Percentiles rank a stretch among this genome's conserved stretches.
phyloP scores from a whole-genome alignment of 805 yeast species.

The Scheffersomyces spartinae region DNA sequence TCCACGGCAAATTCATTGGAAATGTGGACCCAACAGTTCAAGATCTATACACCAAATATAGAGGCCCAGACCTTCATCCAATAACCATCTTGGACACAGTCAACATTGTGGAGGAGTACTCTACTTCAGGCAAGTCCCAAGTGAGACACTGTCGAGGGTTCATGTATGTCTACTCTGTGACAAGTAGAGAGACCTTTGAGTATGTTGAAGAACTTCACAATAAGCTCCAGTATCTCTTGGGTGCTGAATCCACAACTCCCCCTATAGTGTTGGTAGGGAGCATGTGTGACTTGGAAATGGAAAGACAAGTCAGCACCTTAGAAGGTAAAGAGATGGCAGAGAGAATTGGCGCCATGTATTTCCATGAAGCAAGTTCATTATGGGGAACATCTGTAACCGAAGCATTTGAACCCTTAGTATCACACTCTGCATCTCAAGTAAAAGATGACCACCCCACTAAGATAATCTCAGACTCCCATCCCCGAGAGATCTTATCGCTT shows the following conservation, averaged over 20 bases:
- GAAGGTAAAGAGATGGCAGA: slow-evolving; percentile 20
- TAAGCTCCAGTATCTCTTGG: slow-evolving; percentile 11
- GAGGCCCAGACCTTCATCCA: slow-evolving; percentile 10
- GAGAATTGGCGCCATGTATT: slow-evolving; percentile 14
- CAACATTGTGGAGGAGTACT: slow-evolving; percentile 14
- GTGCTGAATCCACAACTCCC: slow-evolving; percentile 13
- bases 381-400: slow-evolving; percentile 11
- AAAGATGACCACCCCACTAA: too few relatives aligned
- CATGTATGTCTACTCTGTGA: slow-evolving; percentile 19
- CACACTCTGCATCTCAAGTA: too few relatives aligned
- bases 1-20: slow-evolving; percentile 11
- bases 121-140: slow-evolving; percentile 18
- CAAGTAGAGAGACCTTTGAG: slow-evolving; percentile 14
- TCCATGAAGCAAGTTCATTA: slow-evolving; percentile 16
- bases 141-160: slow-evolving; percentile 12
- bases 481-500: too few relatives aligned
- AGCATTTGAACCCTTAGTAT: slow-evolving; percentile 19
- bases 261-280: slow-evolving; percentile 21
- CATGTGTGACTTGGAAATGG: slow-evolving; percentile 13
- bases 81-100: slow-evolving; percentile 22
- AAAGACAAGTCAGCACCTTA: slow-evolving; percentile 16
- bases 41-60: slow-evolving; percentile 14
- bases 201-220: slow-evolving; percentile 18
- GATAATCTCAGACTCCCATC: too few relatives aligned
- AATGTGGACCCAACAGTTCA: slow-evolving; percentile 11